Conservation (phyloP, 2,329 filamentous ascomycete genomes). For the Bipolaris sorokiniana region DNA sequence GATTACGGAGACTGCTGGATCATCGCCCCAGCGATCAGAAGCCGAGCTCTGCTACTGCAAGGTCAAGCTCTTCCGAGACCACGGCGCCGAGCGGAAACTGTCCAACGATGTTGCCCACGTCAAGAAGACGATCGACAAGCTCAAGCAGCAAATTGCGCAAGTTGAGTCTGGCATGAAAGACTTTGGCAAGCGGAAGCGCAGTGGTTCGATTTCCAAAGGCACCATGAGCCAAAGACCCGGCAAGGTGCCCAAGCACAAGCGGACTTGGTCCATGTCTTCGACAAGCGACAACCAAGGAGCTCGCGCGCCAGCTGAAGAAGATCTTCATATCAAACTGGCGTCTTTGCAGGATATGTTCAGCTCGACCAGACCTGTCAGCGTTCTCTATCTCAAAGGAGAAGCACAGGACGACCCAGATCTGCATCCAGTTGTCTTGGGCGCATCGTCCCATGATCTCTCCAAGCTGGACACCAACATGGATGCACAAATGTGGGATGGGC, state of each 20-base stretch:
- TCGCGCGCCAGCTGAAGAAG: conserved; percentile 63
- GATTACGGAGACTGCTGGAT: conserved; percentile 60
- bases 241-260: conserved; percentile 89
- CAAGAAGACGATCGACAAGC: conserved; percentile 94
- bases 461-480: conserved; percentile 55
- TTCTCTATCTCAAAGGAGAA: conserved; percentile 77
- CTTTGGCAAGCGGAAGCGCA: conserved; percentile 67
- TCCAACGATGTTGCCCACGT: conserved; percentile 94
- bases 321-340: conserved; percentile 78
- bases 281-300: conserved; percentile 53
- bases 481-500: conserved; percentile 55
- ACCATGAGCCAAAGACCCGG: conserved; percentile 65
- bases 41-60: conserved; percentile 92
- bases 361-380: conserved; percentile 77
- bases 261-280: conserved; percentile 95
- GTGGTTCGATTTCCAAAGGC: conserved; percentile 57
- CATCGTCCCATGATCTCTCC: conserved; percentile 68
- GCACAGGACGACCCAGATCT: conserved; percentile 80
- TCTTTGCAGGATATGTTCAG: conserved; percentile 87
- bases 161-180: conserved; percentile 66
- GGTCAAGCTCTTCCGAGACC: conserved; percentile 95
- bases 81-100: conserved; percentile 91
- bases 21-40: conserved; percentile 48
- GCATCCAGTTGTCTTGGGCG: conserved; percentile 75
- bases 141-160: conserved; percentile 91